Conservation (phyloP, 2,329 filamentous ascomycete species). For the Xylariaceae sp. region DNA sequence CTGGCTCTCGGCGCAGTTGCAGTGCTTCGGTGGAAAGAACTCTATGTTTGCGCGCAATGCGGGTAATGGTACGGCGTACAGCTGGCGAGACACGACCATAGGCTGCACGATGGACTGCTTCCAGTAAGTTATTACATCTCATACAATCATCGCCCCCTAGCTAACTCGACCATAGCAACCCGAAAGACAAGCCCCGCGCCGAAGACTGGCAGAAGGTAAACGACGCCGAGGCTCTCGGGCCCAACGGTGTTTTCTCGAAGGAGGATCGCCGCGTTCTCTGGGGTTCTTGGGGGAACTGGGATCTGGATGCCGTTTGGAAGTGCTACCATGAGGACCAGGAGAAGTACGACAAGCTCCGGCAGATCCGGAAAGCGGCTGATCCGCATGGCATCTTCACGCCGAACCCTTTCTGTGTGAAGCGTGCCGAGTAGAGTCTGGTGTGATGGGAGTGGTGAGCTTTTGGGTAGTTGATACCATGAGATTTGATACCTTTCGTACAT, state of each 20-base stretch:
- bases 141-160: not conserved
- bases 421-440: slow-evolving; percentile 20
- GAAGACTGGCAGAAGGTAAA: slow-evolving; percentile 41
- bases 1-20: slow-evolving; percentile 42
- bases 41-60: slow-evolving; percentile 39
- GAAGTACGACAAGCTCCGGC: slow-evolving; percentile 36
- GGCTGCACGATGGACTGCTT: slow-evolving; percentile 41
- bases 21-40: slow-evolving; percentile 40
- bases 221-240: slow-evolving; percentile 31
- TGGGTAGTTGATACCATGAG: no score
- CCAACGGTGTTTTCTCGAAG: slow-evolving; percentile 36
- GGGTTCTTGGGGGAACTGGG: slow-evolving; percentile 37
- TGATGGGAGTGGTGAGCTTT: no score
- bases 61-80: slow-evolving; percentile 43
- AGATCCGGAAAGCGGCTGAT: slow-evolving; percentile 32
- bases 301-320: slow-evolving; percentile 35
- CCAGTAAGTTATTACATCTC: slow-evolving; percentile 26
- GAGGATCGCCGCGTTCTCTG: slow-evolving; percentile 38
- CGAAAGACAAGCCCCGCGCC: slow-evolving; percentile 32
- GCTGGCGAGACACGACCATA: slow-evolving; percentile 43
- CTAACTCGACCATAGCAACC: slow-evolving; percentile 19
- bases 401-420: slow-evolving; percentile 30
- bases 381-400: slow-evolving; percentile 30
- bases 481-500: not conserved
- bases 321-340: slow-evolving; percentile 34